Conservation (phyloP, 805 yeast species). For the Lipomyces sp. region DNA sequence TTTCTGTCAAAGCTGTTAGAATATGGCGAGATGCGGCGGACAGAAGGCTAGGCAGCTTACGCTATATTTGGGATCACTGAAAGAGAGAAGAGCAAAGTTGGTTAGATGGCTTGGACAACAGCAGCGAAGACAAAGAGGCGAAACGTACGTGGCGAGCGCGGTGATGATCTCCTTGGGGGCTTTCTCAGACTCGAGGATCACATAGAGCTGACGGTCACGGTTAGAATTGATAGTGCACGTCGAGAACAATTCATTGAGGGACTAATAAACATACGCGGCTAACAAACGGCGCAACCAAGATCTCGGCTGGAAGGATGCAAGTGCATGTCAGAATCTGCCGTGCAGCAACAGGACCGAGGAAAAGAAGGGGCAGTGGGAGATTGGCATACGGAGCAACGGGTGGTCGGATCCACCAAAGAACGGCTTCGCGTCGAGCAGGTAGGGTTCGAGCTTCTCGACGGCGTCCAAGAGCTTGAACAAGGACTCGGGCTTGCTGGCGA, state of each 20-base stretch:
- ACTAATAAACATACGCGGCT: slow-evolving; percentile 17
- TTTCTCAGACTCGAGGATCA: slow-evolving; percentile 11
- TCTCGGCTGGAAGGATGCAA: slow-evolving; percentile 14
- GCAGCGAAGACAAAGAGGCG: neutral
- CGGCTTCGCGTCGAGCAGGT: slow-evolving; percentile 24
- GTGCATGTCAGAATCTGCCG: neutral
- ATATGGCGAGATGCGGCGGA: neutral
- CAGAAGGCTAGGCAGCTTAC: neutral
- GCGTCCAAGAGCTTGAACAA: slow-evolving; percentile 17
- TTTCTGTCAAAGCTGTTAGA: neutral
- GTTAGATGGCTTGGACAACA: slow-evolving; percentile 1
- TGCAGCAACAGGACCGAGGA: neutral
- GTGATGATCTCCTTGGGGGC: neutral
- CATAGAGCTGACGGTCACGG: slow-evolving; percentile 4
- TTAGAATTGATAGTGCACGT: neutral
- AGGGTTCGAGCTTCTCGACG: slow-evolving; percentile 27
- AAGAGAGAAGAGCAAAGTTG: neutral
- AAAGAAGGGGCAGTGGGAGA: too few relatives aligned
- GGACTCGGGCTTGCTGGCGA: slow-evolving; percentile 3
- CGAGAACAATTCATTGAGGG: neutral
- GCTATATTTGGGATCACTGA: slow-evolving; percentile 28
- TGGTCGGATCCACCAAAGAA: slow-evolving; percentile 29
- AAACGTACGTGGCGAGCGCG: slow-evolving; percentile 13
- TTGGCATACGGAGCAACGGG: slow-evolving; percentile 15
- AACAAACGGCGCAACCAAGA: slow-evolving; percentile 31